These are phyloP conservation scores for Myxozyma neglecta DNA, from an alignment of 805 yeast species.

Conservation along the genomic window DNA sequence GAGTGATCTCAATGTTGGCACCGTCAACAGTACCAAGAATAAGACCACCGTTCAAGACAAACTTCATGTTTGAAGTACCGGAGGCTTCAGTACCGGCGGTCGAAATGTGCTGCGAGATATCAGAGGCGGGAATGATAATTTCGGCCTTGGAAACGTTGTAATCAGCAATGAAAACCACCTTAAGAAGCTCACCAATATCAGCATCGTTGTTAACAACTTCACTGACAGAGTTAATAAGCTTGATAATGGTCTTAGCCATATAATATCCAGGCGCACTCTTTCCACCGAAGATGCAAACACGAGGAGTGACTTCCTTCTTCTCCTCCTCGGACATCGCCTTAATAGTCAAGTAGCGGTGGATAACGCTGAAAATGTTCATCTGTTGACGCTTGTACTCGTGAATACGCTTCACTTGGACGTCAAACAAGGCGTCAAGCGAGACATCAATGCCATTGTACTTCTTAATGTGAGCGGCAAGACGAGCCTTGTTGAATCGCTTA, in stretches of 20 bases:
- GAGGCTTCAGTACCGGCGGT: slow-evolving; percentile 98
- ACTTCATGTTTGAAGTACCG: slow-evolving; percentile 95
- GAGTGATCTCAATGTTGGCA: slow-evolving; percentile 91
- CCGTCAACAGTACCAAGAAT: slow-evolving; percentile 96
- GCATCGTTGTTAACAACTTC: slow-evolving; percentile 76
- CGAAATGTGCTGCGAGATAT: slow-evolving; percentile 88
- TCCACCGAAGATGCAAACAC: slow-evolving; percentile 85
- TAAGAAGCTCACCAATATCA: slow-evolving; percentile 71
- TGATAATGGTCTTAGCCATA: slow-evolving; percentile 89
- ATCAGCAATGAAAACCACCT: slow-evolving; percentile 87
- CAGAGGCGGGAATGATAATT: slow-evolving; percentile 85
- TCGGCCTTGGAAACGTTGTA: slow-evolving; percentile 94
- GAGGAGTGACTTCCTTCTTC: slow-evolving; percentile 63
- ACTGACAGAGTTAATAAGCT: slow-evolving; percentile 77
- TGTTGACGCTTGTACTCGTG: slow-evolving; percentile 97
- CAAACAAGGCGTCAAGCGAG: slow-evolving; percentile 75
- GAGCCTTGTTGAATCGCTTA: slow-evolving; percentile 66
- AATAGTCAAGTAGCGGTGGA: slow-evolving; percentile 75
- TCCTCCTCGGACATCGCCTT: slow-evolving; percentile 66
- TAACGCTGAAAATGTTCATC: slow-evolving; percentile 84
- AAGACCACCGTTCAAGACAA: slow-evolving; percentile 89
- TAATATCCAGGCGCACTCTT: slow-evolving; percentile 98
- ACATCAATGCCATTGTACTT: slow-evolving; percentile 62
- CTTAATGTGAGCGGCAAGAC: slow-evolving; percentile 67
- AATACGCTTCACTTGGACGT: slow-evolving; percentile 89